A percentile compares a stretch with the other conserved stretches of the same genome.
These are phyloP conservation scores for Gynostemma pentaphyllum DNA, from an alignment of 306 rosid genomes.

Conservation along the genomic window DNA sequence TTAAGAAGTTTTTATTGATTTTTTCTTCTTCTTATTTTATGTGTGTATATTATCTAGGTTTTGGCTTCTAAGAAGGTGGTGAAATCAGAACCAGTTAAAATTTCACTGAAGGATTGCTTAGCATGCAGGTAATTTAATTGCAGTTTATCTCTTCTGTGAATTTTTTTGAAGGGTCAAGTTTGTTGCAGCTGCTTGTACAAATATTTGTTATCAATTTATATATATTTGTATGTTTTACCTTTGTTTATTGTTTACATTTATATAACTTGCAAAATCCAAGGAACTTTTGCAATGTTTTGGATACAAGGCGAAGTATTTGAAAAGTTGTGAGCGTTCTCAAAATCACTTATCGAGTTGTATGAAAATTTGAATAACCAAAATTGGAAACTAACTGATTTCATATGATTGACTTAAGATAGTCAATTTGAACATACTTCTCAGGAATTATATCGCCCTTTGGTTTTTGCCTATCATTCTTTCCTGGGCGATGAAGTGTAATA, in stretches of 20 bases:
- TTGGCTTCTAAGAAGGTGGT: slow-evolving; percentile 35
- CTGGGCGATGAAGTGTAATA: background rate
- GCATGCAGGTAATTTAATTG: slow-evolving; percentile 68
- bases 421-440: background rate
- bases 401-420: background rate
- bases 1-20: background rate
- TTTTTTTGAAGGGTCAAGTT: background rate
- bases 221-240: background rate
- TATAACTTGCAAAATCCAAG: background rate
- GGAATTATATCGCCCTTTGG: background rate
- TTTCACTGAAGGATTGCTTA: slow-evolving; percentile 92
- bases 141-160: background rate
- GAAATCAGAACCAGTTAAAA: slow-evolving; percentile 73
- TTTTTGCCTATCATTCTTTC: background rate
- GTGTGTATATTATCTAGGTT: slow-evolving; percentile 35
- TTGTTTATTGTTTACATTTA: background rate
- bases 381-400: background rate
- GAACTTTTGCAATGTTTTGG: background rate
- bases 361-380: background rate
- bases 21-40: background rate
- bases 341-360: background rate
- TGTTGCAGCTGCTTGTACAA: background rate
- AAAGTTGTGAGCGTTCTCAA: background rate
- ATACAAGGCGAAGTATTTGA: background rate
- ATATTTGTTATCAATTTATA: background rate